Conservation (phyloP, 768 basidiomycete genomes). For the Brasilioporus rufonigricans region DNA sequence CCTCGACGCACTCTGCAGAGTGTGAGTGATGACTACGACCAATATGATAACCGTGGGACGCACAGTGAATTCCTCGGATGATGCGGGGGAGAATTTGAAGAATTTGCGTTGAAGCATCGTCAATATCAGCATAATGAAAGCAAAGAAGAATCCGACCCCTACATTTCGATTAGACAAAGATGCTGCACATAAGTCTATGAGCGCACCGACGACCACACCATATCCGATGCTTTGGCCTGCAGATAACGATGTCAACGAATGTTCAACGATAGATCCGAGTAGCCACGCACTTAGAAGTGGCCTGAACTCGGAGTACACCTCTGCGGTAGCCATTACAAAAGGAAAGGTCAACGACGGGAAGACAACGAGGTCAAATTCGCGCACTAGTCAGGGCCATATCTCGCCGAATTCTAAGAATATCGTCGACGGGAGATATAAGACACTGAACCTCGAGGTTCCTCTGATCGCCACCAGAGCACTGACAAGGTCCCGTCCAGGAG, state of each 20-base stretch:
- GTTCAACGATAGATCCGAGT: background rate
- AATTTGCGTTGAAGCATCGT: slow-evolving; percentile 46
- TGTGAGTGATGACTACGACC: background rate
- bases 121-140: slow-evolving; percentile 44
- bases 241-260: background rate
- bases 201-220: slow-evolving; percentile 47
- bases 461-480: too few relatives aligned
- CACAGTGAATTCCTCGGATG: slow-evolving; percentile 50
- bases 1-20: slow-evolving; percentile 40
- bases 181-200: background rate
- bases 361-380: too few relatives aligned
- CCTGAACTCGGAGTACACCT: slow-evolving; percentile 36
- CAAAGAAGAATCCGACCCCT: slow-evolving; percentile 54
- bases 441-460: too few relatives aligned
- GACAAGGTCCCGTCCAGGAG: too few relatives aligned
- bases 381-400: too few relatives aligned
- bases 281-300: too few relatives aligned
- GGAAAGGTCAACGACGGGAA: too few relatives aligned
- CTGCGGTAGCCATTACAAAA: too few relatives aligned
- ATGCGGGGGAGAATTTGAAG: slow-evolving; percentile 42
- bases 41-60: slow-evolving; percentile 4
- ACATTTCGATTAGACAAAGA: background rate
- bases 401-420: too few relatives aligned
- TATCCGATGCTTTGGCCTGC: slow-evolving; percentile 47
- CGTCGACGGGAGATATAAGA: too few relatives aligned